Base-by-base conservation (phyloP, 495 filamentous ascomycete genomes). In the Penicillium parvum region DNA sequence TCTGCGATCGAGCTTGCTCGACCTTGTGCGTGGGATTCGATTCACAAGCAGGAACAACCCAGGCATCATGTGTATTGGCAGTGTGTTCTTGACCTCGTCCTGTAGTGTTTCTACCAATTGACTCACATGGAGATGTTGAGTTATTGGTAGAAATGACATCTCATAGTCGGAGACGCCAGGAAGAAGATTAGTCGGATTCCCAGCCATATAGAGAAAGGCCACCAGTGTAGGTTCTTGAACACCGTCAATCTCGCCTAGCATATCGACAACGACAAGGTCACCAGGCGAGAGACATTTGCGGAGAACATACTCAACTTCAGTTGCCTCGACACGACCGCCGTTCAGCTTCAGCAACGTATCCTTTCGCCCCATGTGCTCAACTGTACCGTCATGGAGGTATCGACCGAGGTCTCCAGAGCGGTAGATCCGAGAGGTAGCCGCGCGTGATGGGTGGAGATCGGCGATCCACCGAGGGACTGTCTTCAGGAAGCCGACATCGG, bases 291-390 rank as follows among this genome's bases (percentile, higher is more conserved):
- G 40, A 4, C 35, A 32, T 1, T 39, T 40, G 0, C 53, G 47
- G 1, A 59, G 32, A 1, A 57, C 44, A 21, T 57, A 57, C 28
- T 65, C 62, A 46, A 94, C 87, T 60, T 94, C 86, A 2, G 76
- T 77, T 40, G 88, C 78, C 52, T 94, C 86, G 0, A 94, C 69
- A 5, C 88, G 71, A 45, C 87, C 84, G 0, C 88, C 88, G 8
- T 86, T 73, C 0, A 94, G 71, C 57, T 94, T 94, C 17, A 90
- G 75, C 60, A 91, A 84, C 41, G 86, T 83, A 53, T 94, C 88
- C 2, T 78, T 80, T 8, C 88, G 76, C 2, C 88, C 88, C 7
- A 86, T 59, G 37, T 89, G 86, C 35, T 85, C 78, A 36, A 92
- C 81, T 9, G 76, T 81, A 3, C 73, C 78, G 50, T 90, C 82